phyloP scores from a whole-genome alignment of 495 filamentous ascomycete species.

The Trichoderma gamsii region DNA sequence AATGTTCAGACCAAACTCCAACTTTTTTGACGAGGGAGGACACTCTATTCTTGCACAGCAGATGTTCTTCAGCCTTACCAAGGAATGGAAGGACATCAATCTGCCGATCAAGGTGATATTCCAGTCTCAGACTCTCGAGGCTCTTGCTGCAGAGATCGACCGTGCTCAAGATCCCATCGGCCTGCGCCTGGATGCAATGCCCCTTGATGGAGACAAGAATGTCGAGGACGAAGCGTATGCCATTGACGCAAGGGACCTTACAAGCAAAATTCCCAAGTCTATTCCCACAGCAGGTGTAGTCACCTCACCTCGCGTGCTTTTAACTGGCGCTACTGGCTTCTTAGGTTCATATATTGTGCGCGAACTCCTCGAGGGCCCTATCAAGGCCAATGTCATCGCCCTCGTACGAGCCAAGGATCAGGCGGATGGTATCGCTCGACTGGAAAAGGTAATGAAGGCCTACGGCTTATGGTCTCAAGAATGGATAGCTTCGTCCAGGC shows the following conservation, averaged over 20 bases:
- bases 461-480: conserved; percentile 65
- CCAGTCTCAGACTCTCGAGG: conserved; percentile 57
- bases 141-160: conserved; percentile 17
- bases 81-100: conserved; percentile 25
- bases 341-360: conserved; percentile 63
- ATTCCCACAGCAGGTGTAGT: conserved; percentile 26
- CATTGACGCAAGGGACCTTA: conserved; percentile 48
- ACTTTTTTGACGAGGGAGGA: conserved; percentile 72
- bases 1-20: conserved; percentile 40
- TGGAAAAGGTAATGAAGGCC: conserved; percentile 43
- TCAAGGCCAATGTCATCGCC: conserved; percentile 50
- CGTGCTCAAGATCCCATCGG: conserved; percentile 17
- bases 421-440: conserved; percentile 30
- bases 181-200: conserved; percentile 17
- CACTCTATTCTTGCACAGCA: conserved; percentile 71
- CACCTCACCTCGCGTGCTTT: conserved; percentile 39
- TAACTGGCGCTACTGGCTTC: conserved; percentile 81
- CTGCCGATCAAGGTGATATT: conserved; percentile 62
- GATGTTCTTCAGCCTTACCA: conserved; percentile 43
- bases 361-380: conserved; percentile 52
- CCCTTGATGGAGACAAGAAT: conserved; percentile 14
- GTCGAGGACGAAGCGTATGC: conserved; percentile 48
- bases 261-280: conserved; percentile 6
- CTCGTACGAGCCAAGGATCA: conserved; percentile 55
- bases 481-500: conserved; percentile 23